These are phyloP conservation scores for Xylaria digitata DNA, from an alignment of 2,329 filamentous ascomycete species.

Conservation along the genomic window DNA sequence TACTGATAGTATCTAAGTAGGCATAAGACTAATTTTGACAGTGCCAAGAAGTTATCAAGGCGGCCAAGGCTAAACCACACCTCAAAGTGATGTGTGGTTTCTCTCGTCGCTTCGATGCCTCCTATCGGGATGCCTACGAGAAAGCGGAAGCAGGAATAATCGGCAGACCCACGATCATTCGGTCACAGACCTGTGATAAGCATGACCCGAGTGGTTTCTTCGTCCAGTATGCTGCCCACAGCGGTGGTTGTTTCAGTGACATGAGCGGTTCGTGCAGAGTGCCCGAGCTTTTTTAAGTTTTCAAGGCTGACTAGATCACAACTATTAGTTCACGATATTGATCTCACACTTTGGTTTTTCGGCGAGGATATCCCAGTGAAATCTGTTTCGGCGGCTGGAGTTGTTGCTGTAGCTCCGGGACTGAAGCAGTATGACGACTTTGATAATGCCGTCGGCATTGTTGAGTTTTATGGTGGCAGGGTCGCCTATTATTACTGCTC, in stretches of 20 bases:
- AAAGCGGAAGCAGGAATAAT: constrained; percentile 66
- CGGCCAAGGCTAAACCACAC: constrained; percentile 56
- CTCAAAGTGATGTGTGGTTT: constrained; percentile 76
- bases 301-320: background rate
- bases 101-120: constrained; percentile 73
- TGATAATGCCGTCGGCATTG: constrained; percentile 72
- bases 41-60: constrained; percentile 70
- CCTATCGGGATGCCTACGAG: constrained; percentile 69
- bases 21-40: constrained; percentile 44
- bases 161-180: constrained; percentile 69
- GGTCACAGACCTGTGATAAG: constrained; percentile 75
- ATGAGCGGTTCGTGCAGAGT: constrained; percentile 56
- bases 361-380: constrained; percentile 65
- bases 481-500: constrained; percentile 73
- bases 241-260: constrained; percentile 76
- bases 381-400: constrained; percentile 65
- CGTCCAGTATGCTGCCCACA: constrained; percentile 72
- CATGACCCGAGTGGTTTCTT: constrained; percentile 74
- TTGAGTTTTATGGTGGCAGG: constrained; percentile 71
- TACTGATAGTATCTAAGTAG: background rate
- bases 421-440: constrained; percentile 67
- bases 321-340: constrained; percentile 73
- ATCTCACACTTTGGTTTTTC: constrained; percentile 73
- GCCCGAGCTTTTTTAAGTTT: background rate
- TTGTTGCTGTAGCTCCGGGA: constrained; percentile 69